phyloP scores from a whole-genome alignment of 495 filamentous ascomycete species.

The Hypoxylon subgilvum region DNA sequence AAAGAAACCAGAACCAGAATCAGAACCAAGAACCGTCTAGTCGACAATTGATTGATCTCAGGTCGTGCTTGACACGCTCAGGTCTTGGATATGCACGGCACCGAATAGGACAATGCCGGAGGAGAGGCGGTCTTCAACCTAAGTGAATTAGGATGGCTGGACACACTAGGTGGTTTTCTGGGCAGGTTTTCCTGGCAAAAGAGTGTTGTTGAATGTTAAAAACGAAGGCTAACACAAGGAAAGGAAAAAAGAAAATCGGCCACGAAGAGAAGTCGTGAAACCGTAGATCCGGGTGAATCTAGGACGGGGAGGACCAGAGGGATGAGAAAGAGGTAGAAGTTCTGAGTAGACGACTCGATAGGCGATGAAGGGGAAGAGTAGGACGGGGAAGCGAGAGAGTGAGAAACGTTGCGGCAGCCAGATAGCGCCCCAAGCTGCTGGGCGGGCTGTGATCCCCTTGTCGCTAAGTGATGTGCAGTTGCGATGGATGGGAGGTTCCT shows the following conservation, averaged over 20 bases:
- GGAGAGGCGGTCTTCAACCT: no score
- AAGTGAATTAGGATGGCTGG: conserved; percentile 16
- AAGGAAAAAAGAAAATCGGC: conserved; percentile 32
- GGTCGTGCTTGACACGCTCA: conserved; percentile 32
- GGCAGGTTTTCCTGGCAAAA: conserved; percentile 1
- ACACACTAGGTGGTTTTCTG: neutral
- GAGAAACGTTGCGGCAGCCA: conserved; percentile 10
- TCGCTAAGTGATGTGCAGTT: no score
- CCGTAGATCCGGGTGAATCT: conserved; percentile 27
- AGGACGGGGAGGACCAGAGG: conserved; percentile 9
- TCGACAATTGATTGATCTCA: conserved; percentile 10
- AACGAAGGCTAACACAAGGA: conserved; percentile 30
- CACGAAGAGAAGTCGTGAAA: conserved; percentile 34
- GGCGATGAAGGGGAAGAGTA: conserved; percentile 6
- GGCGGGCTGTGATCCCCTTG: conserved; percentile 15
- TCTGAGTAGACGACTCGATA: conserved; percentile 29
- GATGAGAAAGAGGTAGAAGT: conserved; percentile 20
- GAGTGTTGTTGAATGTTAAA: conserved; percentile 24
- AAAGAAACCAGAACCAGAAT: conserved; percentile 2
- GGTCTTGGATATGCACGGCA: conserved; percentile 13
- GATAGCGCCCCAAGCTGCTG: conserved; percentile 31
- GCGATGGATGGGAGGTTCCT: no score
- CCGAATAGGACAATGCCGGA: conserved; percentile 20
- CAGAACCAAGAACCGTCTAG: conserved; percentile 23
- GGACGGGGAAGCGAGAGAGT: conserved; percentile 1